Base-by-base conservation (phyloP, 441 rosid genomes). In the Eutrema salsugineum region DNA sequence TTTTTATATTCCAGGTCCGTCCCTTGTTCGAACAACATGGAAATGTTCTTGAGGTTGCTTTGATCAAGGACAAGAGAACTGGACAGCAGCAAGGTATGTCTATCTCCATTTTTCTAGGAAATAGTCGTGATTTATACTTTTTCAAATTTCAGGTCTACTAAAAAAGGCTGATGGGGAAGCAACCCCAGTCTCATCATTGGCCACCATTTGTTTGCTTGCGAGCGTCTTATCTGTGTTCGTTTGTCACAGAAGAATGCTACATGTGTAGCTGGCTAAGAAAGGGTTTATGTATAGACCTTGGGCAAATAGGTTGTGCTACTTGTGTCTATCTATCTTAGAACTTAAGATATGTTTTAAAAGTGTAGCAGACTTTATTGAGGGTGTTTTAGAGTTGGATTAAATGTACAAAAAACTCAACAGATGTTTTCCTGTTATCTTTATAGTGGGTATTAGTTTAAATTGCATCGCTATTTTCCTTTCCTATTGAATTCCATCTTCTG, bases 21-120 rank as follows among this genome's bases (percentile, higher is more conserved):
- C 93, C 97, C 35, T 72, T 86, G 22, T 96, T 96, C 78, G 97
- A 93, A 77, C 84, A 81, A 72, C 94, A 93, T 77, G 99, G 99
- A 75, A 79, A 84, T 63, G 99, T 96, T 71, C 70, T 91, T 40
- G 99, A 96, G 85, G 99, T 96, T 77, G 98, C 99, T 61, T 72
- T 91, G 81, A 91, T 96, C 82, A 96, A 86, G 81, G 99, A 96
- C 78, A 96, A 91, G 84, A 88, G 85, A 83, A 93, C 99, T 30
- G 99, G 98, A 48, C 98, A 86, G 68, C 99, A 90, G 72, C 98
- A 91, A 90, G 98, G 98, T 96, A 88, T 61, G 88, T 70, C 69
- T 66, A 15, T 57, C 68, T 79, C 59, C 76, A 70, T 59, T 84
- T 82, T 82, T 76, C 58, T 33, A 61, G 81, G 64, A 71, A 80